Evolutionary conservation across 805 yeast genomes (phyloP).

Genomic region (Teunomyces stri): DNA sequence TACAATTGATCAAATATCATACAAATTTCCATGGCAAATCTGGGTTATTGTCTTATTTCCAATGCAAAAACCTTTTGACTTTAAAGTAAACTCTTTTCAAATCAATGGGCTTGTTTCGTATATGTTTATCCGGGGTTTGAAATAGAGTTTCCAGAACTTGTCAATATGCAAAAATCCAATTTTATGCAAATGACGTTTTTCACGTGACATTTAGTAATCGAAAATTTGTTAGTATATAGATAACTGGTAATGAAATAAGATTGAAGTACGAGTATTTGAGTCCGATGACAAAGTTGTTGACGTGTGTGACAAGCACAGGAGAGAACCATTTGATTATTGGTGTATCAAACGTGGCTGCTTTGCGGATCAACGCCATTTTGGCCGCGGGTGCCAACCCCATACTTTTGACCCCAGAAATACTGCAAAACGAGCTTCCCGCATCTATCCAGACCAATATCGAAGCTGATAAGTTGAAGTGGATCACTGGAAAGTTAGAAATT

Average conservation of each 20-base stretch:
- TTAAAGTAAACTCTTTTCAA: too few relatives aligned
- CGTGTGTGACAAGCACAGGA: constrained; percentile 44
- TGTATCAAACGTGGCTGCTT: constrained; percentile 41
- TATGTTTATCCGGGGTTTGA: background rate
- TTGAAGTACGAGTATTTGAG: background rate
- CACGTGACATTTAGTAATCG: constrained; percentile 18
- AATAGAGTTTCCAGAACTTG: background rate
- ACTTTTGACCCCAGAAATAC: constrained; percentile 38
- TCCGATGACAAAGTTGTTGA: constrained; percentile 25
- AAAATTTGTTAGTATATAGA: constrained; percentile 2
- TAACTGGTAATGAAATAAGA: background rate
- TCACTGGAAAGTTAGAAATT: constrained; percentile 29
- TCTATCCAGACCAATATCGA: constrained; percentile 23
- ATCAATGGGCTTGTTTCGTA: too few relatives aligned
- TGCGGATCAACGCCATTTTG: constrained; percentile 48
- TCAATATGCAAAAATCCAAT: background rate
- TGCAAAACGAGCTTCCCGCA: constrained; percentile 17
- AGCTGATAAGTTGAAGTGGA: constrained; percentile 22
- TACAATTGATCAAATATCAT: too few relatives aligned
- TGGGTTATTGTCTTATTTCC: too few relatives aligned
- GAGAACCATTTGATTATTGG: constrained; percentile 63
- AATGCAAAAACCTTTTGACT: too few relatives aligned
- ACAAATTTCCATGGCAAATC: too few relatives aligned
- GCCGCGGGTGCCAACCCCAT: constrained; percentile 56
- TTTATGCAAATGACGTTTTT: background rate